phyloP scores from a whole-genome alignment of 192 early-diverging fungal genomes.

The Umbelopsis isabellina region DNA sequence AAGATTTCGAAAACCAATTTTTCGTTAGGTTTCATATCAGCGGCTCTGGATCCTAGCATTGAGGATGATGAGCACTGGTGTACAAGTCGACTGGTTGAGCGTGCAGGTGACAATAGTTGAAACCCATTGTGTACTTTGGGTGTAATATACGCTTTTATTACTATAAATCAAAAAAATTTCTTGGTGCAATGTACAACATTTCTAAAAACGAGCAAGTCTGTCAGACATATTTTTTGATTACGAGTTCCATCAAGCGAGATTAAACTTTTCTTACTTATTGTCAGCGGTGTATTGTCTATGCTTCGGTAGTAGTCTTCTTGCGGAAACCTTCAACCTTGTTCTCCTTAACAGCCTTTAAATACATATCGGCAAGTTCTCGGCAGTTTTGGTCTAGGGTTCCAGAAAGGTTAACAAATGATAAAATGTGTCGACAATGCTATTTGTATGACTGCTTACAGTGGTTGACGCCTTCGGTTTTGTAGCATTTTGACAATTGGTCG shows the following conservation, averaged over 20 bases:
- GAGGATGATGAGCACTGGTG: background rate
- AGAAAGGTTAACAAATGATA: background rate
- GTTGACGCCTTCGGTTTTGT: constrained; percentile 91
- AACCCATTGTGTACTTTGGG: background rate
- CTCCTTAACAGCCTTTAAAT: constrained; percentile 68
- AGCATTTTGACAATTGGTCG: constrained; percentile 90
- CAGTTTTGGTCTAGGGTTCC: constrained; percentile 74
- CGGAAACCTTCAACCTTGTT: constrained; percentile 57
- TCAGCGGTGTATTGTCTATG: constrained; percentile 37
- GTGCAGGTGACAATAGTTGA: background rate
- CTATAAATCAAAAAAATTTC: constrained; percentile 19
- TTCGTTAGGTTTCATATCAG: no score
- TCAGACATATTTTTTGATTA: background rate
- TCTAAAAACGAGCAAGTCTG: background rate
- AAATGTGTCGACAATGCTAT: background rate
- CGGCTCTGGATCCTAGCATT: background rate
- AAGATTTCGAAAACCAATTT: no score
- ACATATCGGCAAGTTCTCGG: constrained; percentile 78
- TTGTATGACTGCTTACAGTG: constrained; percentile 51
- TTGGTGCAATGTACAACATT: constrained; percentile 22
- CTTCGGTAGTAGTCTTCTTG: constrained; percentile 37
- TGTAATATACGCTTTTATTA: constrained; percentile 5
- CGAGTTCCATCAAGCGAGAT: background rate
- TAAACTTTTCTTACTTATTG: background rate
- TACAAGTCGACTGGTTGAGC: no score